phyloP scores from a whole-genome alignment of 2,329 filamentous ascomycete species.

The Apiospora pterosperma region DNA sequence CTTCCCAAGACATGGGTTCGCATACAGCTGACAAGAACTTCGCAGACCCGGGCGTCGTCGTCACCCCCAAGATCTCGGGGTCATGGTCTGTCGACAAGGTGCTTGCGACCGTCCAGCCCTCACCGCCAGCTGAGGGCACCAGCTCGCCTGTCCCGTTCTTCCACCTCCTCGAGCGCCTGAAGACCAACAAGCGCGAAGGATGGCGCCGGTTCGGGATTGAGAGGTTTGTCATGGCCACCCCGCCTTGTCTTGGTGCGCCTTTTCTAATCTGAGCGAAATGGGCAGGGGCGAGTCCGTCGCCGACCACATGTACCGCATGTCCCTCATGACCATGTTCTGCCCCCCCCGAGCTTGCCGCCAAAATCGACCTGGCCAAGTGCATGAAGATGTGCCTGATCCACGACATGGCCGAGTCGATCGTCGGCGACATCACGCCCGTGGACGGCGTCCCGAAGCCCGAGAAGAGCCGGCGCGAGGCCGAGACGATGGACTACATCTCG shows the following conservation, averaged over 20 bases:
- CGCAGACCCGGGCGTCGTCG: slow-evolving; percentile 30
- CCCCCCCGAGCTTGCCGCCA: slow-evolving; percentile 66
- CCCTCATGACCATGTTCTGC: slow-evolving; percentile 88
- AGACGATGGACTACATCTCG: slow-evolving; percentile 90
- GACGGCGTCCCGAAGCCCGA: slow-evolving; percentile 82
- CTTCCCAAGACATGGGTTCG: background rate
- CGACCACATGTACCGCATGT: slow-evolving; percentile 99
- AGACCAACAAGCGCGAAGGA: slow-evolving; percentile 94
- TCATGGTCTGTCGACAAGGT: slow-evolving; percentile 60
- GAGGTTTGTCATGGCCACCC: slow-evolving; percentile 35
- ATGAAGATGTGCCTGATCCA: slow-evolving; percentile 95
- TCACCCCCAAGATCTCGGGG: slow-evolving; percentile 37
- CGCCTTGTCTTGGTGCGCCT: background rate
- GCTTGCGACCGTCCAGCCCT: slow-evolving; percentile 58
- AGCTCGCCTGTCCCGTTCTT: slow-evolving; percentile 85
- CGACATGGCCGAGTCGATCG: slow-evolving; percentile 94
- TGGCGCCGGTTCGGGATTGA: slow-evolving; percentile 85
- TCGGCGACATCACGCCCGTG: slow-evolving; percentile 94
- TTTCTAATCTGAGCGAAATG: background rate
- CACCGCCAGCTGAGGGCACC: slow-evolving; percentile 57
- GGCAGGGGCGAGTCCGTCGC: slow-evolving; percentile 80
- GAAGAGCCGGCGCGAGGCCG: slow-evolving; percentile 81
- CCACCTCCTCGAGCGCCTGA: slow-evolving; percentile 88
- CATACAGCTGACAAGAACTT: background rate
- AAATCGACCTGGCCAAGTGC: slow-evolving; percentile 76